Conservation (phyloP, 2,329 filamentous ascomycete species). For the Penicillium sp. region DNA sequence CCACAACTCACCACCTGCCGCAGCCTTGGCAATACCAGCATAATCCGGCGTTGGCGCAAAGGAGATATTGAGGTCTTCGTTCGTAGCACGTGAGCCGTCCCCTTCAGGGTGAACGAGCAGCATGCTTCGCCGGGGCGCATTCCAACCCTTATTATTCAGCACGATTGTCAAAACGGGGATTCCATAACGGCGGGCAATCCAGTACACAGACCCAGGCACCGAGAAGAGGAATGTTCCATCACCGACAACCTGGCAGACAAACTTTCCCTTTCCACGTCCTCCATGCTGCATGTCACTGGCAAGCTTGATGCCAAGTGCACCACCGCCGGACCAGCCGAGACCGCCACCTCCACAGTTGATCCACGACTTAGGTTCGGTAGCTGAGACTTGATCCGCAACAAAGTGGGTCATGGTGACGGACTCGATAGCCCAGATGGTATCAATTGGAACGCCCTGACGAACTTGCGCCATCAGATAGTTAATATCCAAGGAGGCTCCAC, state of each 20-base stretch:
- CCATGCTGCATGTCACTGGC: constrained; percentile 56
- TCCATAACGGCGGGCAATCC: constrained; percentile 64
- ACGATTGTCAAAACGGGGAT: constrained; percentile 66
- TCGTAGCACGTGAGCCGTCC: constrained; percentile 58
- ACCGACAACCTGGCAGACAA: constrained; percentile 63
- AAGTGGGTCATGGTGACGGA: constrained; percentile 69
- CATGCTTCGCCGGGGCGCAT: constrained; percentile 61
- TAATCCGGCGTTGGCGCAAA: constrained; percentile 67
- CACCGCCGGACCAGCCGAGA: constrained; percentile 77
- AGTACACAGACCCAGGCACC: constrained; percentile 64
- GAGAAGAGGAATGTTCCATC: constrained; percentile 67
- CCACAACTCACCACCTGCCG: constrained; percentile 61
- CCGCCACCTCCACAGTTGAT: constrained; percentile 80
- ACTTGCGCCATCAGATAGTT: constrained; percentile 57
- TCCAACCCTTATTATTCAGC: constrained; percentile 70
- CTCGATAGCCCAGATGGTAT: constrained; percentile 74
- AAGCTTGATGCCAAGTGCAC: constrained; percentile 71
- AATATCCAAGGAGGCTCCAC: constrained; percentile 61
- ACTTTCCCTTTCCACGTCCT: constrained; percentile 53
- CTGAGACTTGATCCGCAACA: constrained; percentile 69
- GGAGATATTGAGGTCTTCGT: constrained; percentile 64
- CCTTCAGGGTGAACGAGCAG: constrained; percentile 65
- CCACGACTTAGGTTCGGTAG: constrained; percentile 67
- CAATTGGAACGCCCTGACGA: constrained; percentile 55
- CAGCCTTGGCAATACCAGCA: constrained; percentile 64